phyloP scores from a whole-genome alignment of 768 basidiomycete genomes.

The button mushroom (Agaricus bisporus) region DNA sequence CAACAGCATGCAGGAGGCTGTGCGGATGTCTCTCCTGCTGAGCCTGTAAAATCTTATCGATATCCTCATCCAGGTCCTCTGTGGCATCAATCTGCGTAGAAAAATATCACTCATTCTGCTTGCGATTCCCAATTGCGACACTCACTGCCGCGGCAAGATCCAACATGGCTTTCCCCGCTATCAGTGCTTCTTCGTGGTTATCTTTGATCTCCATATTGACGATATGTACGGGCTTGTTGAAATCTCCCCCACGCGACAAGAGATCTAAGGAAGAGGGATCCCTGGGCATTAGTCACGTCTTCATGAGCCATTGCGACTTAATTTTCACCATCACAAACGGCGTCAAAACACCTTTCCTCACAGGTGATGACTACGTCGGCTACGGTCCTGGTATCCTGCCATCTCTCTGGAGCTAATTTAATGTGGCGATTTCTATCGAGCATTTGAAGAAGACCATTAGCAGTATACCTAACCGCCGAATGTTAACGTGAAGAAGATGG shows the following conservation, averaged over 20 bases:
- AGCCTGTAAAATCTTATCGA: constrained; percentile 74
- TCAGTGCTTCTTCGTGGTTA: constrained; percentile 96
- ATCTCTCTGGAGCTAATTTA: constrained; percentile 91
- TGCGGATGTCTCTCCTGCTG: constrained; percentile 94
- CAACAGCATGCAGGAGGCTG: constrained; percentile 83
- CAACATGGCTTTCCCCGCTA: constrained; percentile 92
- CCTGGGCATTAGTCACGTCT: neutral
- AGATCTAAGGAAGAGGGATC: constrained; percentile 49
- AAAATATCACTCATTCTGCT: constrained; percentile 10
- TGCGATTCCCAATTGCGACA: constrained; percentile 12
- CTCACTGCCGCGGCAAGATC: constrained; percentile 86
- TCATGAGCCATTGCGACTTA: neutral
- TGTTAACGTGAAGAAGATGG: neutral
- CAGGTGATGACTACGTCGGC: constrained; percentile 99
- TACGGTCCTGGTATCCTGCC: constrained; percentile 86
- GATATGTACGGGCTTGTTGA: constrained; percentile 89
- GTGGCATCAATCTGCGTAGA: constrained; percentile 69
- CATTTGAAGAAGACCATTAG: constrained; percentile 94
- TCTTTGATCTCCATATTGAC: constrained; percentile 99
- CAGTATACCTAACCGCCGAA: constrained; percentile 60
- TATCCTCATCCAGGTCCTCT: constrained; percentile 86
- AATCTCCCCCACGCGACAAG: constrained; percentile 81
- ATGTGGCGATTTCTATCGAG: constrained; percentile 90
- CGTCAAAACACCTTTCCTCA: constrained; percentile 97
- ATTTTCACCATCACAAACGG: constrained; percentile 89